Evolutionary conservation across 1,284 basidiomycete species (phyloP), one percentile per base, ranked within the genome.

Genomic region (Termitomyces sp.): DNA sequence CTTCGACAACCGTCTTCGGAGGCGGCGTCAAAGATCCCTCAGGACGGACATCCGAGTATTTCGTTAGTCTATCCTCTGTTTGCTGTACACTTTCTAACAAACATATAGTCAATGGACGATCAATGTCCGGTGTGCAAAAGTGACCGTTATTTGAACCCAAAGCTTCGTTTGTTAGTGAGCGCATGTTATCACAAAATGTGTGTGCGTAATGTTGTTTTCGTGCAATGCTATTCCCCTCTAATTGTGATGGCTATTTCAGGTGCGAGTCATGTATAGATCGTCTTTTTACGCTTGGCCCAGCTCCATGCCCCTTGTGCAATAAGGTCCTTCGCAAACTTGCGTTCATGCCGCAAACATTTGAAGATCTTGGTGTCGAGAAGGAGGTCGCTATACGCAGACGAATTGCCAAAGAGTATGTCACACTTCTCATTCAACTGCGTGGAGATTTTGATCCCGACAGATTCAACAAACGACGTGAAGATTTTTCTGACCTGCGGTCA

Each of bases 161-260:
- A 94, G 63, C 76, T 99, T 24, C 85, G 96, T 39, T 76, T 99
- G 43, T 80, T 99, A 52, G 95, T 99, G 57, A 95, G 93, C 65
- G 83, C 91, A 31, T 99, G 97, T 70, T 99, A 98, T 71, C 97
- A 99, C 74, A 97, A 97, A 79, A 96, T 98, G 95, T 93, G 60
- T 55, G 80, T 65, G 42, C 41, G 43, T 39, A 43, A 38, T 16
- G 44, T 35, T 52, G 30, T 31, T 13, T 39, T 19, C 18, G 31
- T 55, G 24, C 26, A 31, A 3, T 8, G 6, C 10, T 40, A 11
- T 9, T 18, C 4, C 31, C 8, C 19, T 37, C 28, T 35, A 24
- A 46, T 31, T 50, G n/a, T 60, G 35, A 30, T 53, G 16, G 37
- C 41, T 37, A 10, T 61, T 16, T 31, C 30, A 95, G 93, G 90